phyloP scores from a whole-genome alignment of 768 basidiomycete species.

The Zangia roseola region DNA sequence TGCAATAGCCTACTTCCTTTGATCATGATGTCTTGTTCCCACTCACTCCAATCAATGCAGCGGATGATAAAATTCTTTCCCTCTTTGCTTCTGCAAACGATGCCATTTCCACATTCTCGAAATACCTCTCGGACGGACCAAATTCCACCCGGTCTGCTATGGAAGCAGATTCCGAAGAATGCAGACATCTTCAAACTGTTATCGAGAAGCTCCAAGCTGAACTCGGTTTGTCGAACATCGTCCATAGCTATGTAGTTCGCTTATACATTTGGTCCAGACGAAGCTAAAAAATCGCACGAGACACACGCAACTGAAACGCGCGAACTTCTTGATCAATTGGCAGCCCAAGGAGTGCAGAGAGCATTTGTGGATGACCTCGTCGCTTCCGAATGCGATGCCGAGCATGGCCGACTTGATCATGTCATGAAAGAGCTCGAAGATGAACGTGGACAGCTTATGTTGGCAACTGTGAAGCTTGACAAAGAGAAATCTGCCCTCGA shows the following conservation, averaged over 20 bases:
- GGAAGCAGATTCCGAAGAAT: constrained; percentile 39
- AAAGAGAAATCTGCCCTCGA: constrained; percentile 66
- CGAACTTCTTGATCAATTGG: constrained; percentile 55
- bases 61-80: constrained; percentile 46
- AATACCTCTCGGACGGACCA: constrained; percentile 21
- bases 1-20: constrained; percentile 42
- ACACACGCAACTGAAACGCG: constrained; percentile 45
- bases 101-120: constrained; percentile 31
- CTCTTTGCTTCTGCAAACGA: constrained; percentile 44
- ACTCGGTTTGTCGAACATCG: constrained; percentile 44
- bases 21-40: constrained; percentile 54
- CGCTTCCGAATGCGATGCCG: constrained; percentile 51
- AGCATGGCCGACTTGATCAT: constrained; percentile 51
- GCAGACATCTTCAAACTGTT: constrained; percentile 47
- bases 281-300: constrained; percentile 46
- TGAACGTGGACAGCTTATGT: constrained; percentile 63
- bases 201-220: constrained; percentile 55
- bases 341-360: constrained; percentile 36
- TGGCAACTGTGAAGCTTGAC: constrained; percentile 60
- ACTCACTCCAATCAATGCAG: constrained; percentile 46
- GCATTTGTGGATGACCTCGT: constrained; percentile 47
- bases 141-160: constrained; percentile 7
- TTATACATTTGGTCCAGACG: constrained; percentile 35
- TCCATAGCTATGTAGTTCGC: constrained; percentile 1
- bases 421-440: constrained; percentile 58